A percentile compares a stretch with the other conserved stretches of the same genome.
Conservation (phyloP, 495 filamentous ascomycete genomes). For the Daldinia concentrica region DNA sequence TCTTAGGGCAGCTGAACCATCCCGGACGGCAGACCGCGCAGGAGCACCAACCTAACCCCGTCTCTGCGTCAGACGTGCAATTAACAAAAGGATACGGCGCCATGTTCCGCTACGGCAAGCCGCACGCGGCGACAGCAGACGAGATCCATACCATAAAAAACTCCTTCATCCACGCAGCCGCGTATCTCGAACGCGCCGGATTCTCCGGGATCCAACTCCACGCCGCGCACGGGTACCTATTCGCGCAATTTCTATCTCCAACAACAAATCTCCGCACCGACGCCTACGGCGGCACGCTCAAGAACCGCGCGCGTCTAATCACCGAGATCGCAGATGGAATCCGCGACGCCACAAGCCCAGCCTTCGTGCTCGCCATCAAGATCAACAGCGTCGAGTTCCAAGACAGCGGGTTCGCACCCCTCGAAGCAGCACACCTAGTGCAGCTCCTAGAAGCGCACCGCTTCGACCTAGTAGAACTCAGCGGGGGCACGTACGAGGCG, state of each 20-base stretch:
- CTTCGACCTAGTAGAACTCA: constrained; percentile 73
- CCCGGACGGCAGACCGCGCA: constrained; percentile 66
- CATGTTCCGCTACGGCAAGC: constrained; percentile 41
- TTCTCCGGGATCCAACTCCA: constrained; percentile 68
- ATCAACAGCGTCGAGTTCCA: constrained; percentile 78
- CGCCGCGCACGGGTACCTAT: constrained; percentile 68
- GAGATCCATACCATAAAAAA: constrained; percentile 60
- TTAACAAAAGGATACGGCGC: constrained; percentile 50
- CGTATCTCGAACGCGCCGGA: constrained; percentile 59
- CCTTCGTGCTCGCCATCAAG: constrained; percentile 71
- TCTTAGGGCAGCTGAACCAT: constrained; percentile 69
- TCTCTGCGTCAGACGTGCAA: constrained; percentile 69
- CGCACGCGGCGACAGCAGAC: constrained; percentile 53
- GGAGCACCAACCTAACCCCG: constrained; percentile 62
- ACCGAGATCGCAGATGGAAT: constrained; percentile 65
- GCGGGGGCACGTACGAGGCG: constrained; percentile 69
- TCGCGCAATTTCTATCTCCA: constrained; percentile 59
- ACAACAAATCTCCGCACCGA: constrained; percentile 68
- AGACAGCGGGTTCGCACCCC: constrained; percentile 61
- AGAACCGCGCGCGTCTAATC: constrained; percentile 67
- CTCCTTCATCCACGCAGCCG: constrained; percentile 59
- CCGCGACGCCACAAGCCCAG: constrained; percentile 53
- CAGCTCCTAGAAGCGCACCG: constrained; percentile 60
- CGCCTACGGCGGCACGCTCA: constrained; percentile 71
- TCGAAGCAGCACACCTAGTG: constrained; percentile 66